Evolutionary conservation across 345 rosid genomes (phyloP), one percentile per base, ranked within the genome.

Genomic region (Eucalyptus pumila): DNA sequence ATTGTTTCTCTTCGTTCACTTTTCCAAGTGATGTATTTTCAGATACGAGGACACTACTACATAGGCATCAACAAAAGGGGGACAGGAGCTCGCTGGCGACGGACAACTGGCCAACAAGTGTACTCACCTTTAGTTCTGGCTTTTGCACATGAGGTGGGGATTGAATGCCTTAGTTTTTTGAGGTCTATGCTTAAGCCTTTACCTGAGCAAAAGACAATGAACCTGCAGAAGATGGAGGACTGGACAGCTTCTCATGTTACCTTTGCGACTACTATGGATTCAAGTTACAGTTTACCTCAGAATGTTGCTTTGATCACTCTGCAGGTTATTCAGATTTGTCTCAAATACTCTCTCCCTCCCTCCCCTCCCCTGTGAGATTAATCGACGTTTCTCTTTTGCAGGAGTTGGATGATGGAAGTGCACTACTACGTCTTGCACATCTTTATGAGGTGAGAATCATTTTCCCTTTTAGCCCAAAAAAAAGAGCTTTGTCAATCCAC

Each of bases 251-350:
- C 97, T 85, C 93, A 89, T 89, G 81, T 88, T 80, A 91, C 93
- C 26, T 88, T 90, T 91, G 94, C 90, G 56, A 88, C 94, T 69
- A 60, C 88, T 86, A 94, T 95, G 97, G 97, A 96, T 89, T 91
- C 96, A 15, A 91, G 89, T 87, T 96, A 97, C 92, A 92, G 90
- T 87, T 93, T 97, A 91, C 99, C 99, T 72, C 94, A 80, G 87
- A 96, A 96, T 88, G 93, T 97, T 86, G 98, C 97, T 90, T 89
- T 97, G 90, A 92, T 97, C 86, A 97, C 98, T 89, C 99, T 97
- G 85, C 90, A 95, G 96, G 97, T 94, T 34, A 89, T 45, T 30
- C 27, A 19, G 9, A 40, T 76, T 76, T 76, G 47, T 40, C 83
- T 76, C 15, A 76, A 76, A 21, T 37, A 40, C 30, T 76, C 9